Base-by-base conservation (phyloP, 768 basidiomycete species). In the Megacollybia marginata region DNA sequence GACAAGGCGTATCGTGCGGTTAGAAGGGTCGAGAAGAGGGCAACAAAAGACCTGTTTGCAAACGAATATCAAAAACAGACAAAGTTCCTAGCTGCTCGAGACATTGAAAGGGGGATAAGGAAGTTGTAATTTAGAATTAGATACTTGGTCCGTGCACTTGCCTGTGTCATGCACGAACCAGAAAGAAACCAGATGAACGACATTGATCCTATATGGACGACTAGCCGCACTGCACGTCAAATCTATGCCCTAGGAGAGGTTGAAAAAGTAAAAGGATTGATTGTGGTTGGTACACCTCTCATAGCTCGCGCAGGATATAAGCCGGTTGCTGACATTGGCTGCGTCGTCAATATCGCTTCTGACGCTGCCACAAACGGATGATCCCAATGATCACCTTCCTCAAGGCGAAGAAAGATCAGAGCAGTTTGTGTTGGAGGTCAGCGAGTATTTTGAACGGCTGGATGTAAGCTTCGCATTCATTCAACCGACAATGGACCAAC, bases 391-490 rank as follows among this genome's bases (percentile, higher is more conserved):
- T 47, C 72, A 68, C 49, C 73, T 90, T 8, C 87, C 88, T 2
- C 83, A 85, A 57, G 88, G 87, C 36, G 88, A 84, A 52, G 88
- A 92, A 64, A 75, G 88, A 33, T 88, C 86, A 12, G 87, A 91
- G 60, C 85, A 88, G 58, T 90, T 92, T 55, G 88, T 90, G 36
- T 72, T 85, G 38, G 86, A 90, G 69, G 86, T 86, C 47, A 84
- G 83, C 70, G 85, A 89, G 60, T 91, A 90, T 64, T 92, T 90
- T 59, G 83, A 89, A 57, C 81, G 84, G 23, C 72, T 91, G 9
- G 83, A 92, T 62, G 88, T 90, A 57, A 53, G 71, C 65, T 36
- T 36, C 23, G 9, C 32, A 15, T 46, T 34, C 28, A n/a, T 51
- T 20, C 7, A 20, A 8, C 16, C 13, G 13, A 10, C 18, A 16